Base-by-base conservation (phyloP, 805 yeast genomes). In the Myxozyma melibiosi region DNA sequence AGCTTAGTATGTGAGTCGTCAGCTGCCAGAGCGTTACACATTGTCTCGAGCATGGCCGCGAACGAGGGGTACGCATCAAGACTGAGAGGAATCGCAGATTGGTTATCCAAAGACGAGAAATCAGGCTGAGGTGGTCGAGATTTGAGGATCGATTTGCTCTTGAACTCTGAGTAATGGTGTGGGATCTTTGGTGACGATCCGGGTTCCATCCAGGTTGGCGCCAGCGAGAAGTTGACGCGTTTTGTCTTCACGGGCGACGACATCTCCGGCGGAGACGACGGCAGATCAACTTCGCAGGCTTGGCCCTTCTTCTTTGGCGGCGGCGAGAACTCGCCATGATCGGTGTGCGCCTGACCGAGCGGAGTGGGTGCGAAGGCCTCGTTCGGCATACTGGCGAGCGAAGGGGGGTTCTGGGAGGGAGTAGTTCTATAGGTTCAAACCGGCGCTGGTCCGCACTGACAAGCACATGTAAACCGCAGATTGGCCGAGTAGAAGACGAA, bases 141-240 rank as follows among this genome's bases (percentile, higher is more conserved):
- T 44, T 57, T 57, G 16, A 57, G 44, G 30, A 57, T 57, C 28
- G 61, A 57, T 40, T 49, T 53, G 30, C 55, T 4, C 14, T 22
- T 27, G n/a, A 46, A 8, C 18, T 40, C 28, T 8, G 30, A 31
- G 8, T 27, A n/a, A 20, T 34, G 41, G n/a, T 28, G 37, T 16
- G 60, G 60, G 7, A 50, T 16, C 18, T 28, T 37, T 16, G 60
- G 60, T 7, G 53, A 39, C 11, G 51, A 41, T 2, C 33, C 48
- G 13, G 53, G 42, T 13, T 34, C 51, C 39, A 49, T 31, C 40
- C 38, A 40, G n/a, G 43, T 33, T 1, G 54, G 49, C 13, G 48
- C 27, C n/a, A 44, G 28, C n/a, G 58, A 42, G 27, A 57, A 57
- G 47, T 57, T 57, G 46, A 57, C 61, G 34, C 59, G 55, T 22